A percentile compares a stretch with the other conserved stretches of the same genome.
Conservation (phyloP, 768 basidiomycete species). For the Aureoboletus auriporus region DNA sequence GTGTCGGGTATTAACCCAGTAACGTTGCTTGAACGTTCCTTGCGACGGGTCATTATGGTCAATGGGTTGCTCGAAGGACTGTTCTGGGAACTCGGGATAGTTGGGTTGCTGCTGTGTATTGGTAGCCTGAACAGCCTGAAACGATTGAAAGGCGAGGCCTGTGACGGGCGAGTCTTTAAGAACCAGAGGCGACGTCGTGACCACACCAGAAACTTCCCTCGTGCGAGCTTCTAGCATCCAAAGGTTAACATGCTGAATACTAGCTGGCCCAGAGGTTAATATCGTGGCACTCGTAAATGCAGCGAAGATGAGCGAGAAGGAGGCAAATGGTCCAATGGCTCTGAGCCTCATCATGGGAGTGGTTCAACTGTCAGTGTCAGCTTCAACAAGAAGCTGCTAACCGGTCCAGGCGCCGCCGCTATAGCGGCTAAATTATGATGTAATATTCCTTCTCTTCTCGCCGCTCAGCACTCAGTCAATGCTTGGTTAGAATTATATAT, state of each 20-base stretch:
- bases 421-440: too few species aligned
- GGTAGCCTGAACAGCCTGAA: not conserved
- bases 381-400: too few species aligned
- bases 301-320: constrained; percentile 8
- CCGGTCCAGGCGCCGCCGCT: too few species aligned
- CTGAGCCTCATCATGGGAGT: constrained; percentile 13
- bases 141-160: constrained; percentile 6
- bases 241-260: constrained; percentile 62
- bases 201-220: constrained; percentile 14
- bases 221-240: constrained; percentile 46
- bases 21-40: constrained; percentile 80
- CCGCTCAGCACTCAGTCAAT: too few species aligned
- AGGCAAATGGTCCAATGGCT: constrained; percentile 5
- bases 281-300: constrained; percentile 7
- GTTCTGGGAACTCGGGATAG: constrained; percentile 45
- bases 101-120: not conserved
- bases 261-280: constrained; percentile 22
- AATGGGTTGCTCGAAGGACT: constrained; percentile 80
- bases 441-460: too few species aligned
- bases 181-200: constrained; percentile 14
- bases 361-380: too few species aligned
- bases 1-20: constrained; percentile 86
- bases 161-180: constrained; percentile 15
- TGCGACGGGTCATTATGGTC: constrained; percentile 67
- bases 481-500: too few species aligned